Conservation (phyloP, 331 rosid species). For the Malus hybrid region DNA sequence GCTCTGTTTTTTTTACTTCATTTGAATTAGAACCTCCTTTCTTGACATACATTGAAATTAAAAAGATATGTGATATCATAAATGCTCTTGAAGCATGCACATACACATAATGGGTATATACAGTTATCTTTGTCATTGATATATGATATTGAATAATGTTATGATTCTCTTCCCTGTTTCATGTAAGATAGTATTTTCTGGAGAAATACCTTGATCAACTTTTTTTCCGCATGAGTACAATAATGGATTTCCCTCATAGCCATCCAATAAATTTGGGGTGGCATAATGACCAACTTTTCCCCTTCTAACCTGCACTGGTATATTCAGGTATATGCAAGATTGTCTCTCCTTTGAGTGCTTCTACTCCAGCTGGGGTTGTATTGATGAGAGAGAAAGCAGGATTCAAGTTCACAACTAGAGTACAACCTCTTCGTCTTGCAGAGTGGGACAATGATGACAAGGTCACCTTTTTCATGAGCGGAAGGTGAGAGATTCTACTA, state of each 20-base stretch:
- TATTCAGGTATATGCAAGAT: slow-evolving; percentile 89
- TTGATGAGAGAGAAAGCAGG: slow-evolving; percentile 85
- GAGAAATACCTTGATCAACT: neutral
- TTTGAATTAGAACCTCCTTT: neutral
- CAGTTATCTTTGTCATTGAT: neutral
- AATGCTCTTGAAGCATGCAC: neutral
- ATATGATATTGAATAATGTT: neutral
- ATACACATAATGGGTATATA: neutral
- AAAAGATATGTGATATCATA: neutral
- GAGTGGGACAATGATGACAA: slow-evolving; percentile 94
- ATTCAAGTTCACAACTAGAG: slow-evolving; percentile 93
- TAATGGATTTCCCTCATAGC: neutral
- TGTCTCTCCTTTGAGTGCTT: slow-evolving; percentile 81
- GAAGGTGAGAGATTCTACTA: slow-evolving; percentile 49
- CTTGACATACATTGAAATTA: neutral
- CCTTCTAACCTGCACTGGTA: slow-evolving; percentile 5
- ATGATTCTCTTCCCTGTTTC: neutral
- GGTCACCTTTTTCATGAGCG: slow-evolving; percentile 92
- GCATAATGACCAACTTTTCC: slow-evolving; percentile 5
- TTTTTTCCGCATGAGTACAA: no score
- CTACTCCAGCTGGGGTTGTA: slow-evolving; percentile 94
- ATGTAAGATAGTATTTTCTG: neutral
- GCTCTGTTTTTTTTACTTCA: neutral
- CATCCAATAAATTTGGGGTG: neutral
- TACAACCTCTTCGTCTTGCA: slow-evolving; percentile 96